Evolutionary conservation across 2,329 filamentous ascomycete genomes (phyloP), one percentile per base, ranked within the genome.

Genomic region (Penicillium capsulatum): DNA sequence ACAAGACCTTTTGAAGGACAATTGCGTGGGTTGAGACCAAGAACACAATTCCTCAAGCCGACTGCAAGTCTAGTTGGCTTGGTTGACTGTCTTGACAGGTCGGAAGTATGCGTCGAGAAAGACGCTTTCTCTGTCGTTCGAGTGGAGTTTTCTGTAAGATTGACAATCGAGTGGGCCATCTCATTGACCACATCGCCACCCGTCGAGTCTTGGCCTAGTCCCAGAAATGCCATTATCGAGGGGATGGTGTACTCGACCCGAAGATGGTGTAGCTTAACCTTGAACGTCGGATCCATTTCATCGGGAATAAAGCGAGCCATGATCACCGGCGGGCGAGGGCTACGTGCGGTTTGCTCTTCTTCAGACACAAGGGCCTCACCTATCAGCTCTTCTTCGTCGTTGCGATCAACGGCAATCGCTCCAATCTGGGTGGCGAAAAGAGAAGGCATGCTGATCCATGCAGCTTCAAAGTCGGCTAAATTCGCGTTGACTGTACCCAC

Each of bases 271-370:
- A 97, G 68, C 60, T 94, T 94, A 42, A 96, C 64, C 61, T 94
- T 95, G 50, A 96, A 72, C 5, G 87, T 81, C 0, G 94, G 91
- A 48, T 97, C 91, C 67, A 94, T 86, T 60, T 97, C 91, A 59
- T 97, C 90, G 0, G 88, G 88, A 50, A 98, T 86, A 68, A 95
- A 85, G 34, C 92, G 79, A 43, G 86, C 79, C 82, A 94, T 95
- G 37, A 97, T 63, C 48, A 90, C 86, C 1, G 83, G 81, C 11
- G 65, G 52, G 11, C 42, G 38, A 6, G 47, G 38, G 14, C 49
- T 36, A 9, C 39, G 40, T 17, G 33, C 16, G 20, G 35, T 41
- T 26, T 58, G 38, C 27, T 43, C 50, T 28, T 48, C 51, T 22
- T 42, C 50, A 42, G 61, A 49, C 3, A 68, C 59, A 7, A 79